Evolutionary conservation across 2,329 filamentous ascomycete species (phyloP), one percentile per base, ranked within the genome.

Genomic region (Fonsecaea monophora): DNA sequence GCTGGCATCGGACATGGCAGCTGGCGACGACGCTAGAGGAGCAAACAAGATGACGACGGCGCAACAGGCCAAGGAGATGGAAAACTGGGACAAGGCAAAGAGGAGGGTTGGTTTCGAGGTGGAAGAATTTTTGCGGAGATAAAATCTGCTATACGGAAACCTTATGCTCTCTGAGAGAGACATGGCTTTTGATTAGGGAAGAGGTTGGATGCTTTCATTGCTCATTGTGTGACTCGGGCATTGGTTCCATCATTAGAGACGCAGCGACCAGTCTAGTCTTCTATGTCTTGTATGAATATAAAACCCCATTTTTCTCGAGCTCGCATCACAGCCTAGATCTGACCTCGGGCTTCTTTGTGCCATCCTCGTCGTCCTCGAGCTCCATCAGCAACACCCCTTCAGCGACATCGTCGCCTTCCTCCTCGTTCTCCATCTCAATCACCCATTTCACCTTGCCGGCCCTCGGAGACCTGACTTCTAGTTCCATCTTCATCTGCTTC

Each of bases 101-200:
- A 84, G 92, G 66, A 83, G 93, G 68, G 81, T 97, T 58, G 90
- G 88, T 1, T 97, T 97, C 79, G 94, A 97, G 81, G 88, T 97
- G 70, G 86, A 91, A 62, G 94, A 97, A 79, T 96, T 78, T 67
- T 73, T 82, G 70, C 78, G 79, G 30, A 76, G 78, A 71, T 82
- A 60, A 60, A 90, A 7, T 18, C 10, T 50, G 18, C 10, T 48
- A 21, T 18, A 21, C 42, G 4, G 18, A 15, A 25, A 18, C 8
- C 15, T 13, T 6, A 1, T 50, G 9, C 18, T 50, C 45, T 30
- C 8, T 9, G 45, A 50, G 18, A 25, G 3, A 30, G 40, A 25
- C 25, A 25, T 25, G 10, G 21, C 4, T n/a, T n/a, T 4, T n/a
- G 38, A 18, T 21, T n/a, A 13, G 1, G 45, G 12, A 30, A 13